Evolutionary conservation across 208 protist genomes (phyloP).

Genomic region (Naegleria fowleri): DNA sequence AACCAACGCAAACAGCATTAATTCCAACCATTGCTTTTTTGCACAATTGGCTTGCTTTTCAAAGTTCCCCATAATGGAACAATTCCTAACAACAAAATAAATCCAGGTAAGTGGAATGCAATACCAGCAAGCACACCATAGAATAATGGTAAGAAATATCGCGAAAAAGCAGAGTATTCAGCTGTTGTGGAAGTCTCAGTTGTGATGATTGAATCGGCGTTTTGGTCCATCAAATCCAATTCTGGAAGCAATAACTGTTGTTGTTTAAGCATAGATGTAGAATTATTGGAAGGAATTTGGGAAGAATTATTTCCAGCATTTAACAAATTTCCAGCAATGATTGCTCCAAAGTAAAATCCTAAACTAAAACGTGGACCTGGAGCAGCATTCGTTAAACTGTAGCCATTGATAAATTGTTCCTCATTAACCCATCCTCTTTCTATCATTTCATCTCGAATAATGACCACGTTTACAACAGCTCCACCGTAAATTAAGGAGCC

Average conservation of each 20-base stretch:
- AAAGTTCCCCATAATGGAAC: neutral
- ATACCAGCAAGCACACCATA: neutral
- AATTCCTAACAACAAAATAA: neutral
- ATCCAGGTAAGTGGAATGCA: neutral
- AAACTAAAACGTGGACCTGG: neutral
- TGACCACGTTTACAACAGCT: neutral
- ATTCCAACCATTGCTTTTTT: neutral
- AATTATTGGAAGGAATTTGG: neutral
- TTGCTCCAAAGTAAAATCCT: neutral
- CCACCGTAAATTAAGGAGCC: neutral
- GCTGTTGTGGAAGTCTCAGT: neutral
- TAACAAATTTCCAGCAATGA: neutral
- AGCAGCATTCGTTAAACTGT: neutral
- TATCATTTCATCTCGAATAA: neutral
- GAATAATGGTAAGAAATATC: neutral
- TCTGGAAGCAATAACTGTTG: too few relatives aligned
- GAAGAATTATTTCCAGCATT: neutral
- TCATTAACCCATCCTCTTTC: neutral
- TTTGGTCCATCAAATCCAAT: neutral
- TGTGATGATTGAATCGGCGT: neutral
- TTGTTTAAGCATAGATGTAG: neutral
- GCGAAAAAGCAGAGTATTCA: neutral
- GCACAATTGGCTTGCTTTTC: neutral
- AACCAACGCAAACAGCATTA: conserved; percentile 2
- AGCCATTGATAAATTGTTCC: neutral